phyloP scores from a whole-genome alignment of 2,329 filamentous ascomycete genomes.

The Fonsecaea nubica region DNA sequence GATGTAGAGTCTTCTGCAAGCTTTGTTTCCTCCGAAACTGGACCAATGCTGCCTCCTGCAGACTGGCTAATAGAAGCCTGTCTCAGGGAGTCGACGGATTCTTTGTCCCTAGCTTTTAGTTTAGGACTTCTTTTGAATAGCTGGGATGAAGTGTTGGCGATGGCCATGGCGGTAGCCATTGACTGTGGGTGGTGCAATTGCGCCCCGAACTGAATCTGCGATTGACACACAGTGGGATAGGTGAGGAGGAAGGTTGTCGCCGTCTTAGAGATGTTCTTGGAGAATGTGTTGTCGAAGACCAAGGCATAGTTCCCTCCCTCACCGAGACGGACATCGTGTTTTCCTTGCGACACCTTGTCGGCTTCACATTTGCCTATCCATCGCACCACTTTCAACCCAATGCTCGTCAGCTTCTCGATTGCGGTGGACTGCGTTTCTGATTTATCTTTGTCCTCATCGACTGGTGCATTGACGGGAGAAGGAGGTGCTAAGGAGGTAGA shows the following conservation, averaged over 20 bases:
- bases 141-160: conserved; percentile 25
- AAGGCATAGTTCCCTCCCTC: conserved; percentile 93
- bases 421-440: conserved; percentile 64
- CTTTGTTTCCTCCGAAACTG: conserved; percentile 20
- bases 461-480: conserved; percentile 46
- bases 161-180: conserved; percentile 54
- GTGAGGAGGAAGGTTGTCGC: conserved; percentile 94
- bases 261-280: conserved; percentile 91
- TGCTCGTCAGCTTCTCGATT: conserved; percentile 67
- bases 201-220: conserved; percentile 52
- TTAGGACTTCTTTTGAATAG: conserved; percentile 47
- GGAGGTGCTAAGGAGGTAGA: conserved; percentile 58
- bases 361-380: conserved; percentile 97
- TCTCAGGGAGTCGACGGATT: conserved; percentile 60
- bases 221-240: conserved; percentile 75
- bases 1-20: conserved; percentile 46
- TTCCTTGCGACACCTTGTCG: conserved; percentile 91
- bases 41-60: conserved; percentile 20
- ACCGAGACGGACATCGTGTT: conserved; percentile 74
- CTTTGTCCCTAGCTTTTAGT: conserved; percentile 50
- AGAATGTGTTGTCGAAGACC: conserved; percentile 98
- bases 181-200: conserved; percentile 60
- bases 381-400: conserved; percentile 67
- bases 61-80: conserved; percentile 41
- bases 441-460: conserved; percentile 45